Conservation (phyloP, 805 yeast genomes). For the Vanderwaltozyma polyspora region DNA sequence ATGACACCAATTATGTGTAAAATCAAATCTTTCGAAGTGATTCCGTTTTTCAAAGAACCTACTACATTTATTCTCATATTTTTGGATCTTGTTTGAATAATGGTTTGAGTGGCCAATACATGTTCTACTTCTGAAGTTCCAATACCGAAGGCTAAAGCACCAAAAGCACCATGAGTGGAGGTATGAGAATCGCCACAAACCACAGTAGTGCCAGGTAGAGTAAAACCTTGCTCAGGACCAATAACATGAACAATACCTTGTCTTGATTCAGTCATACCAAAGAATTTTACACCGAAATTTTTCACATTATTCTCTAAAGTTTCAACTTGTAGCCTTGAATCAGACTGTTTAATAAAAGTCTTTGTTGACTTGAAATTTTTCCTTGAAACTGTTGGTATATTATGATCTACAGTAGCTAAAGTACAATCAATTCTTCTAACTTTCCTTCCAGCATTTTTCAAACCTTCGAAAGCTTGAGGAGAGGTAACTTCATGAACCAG, state of each 20-base stretch:
- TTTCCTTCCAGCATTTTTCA: slow-evolving; percentile 71
- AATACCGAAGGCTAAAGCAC: slow-evolving; percentile 94
- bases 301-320: slow-evolving; percentile 89
- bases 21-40: slow-evolving; percentile 91
- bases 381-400: slow-evolving; percentile 92
- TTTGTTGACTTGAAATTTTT: slow-evolving; percentile 58
- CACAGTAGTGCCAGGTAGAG: slow-evolving; percentile 95
- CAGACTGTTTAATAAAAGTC: slow-evolving; percentile 79
- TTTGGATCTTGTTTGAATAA: slow-evolving; percentile 88
- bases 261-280: slow-evolving; percentile 88
- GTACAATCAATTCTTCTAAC: slow-evolving; percentile 92
- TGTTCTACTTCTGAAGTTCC: slow-evolving; percentile 99
- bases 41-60: slow-evolving; percentile 78
- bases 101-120: slow-evolving; percentile 93
- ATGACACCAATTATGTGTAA: slow-evolving; percentile 91
- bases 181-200: slow-evolving; percentile 99
- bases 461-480: slow-evolving; percentile 97
- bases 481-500: slow-evolving; percentile 97
- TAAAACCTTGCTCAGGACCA: slow-evolving; percentile 98
- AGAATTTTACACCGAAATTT: slow-evolving; percentile 79
- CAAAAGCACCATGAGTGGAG: slow-evolving; percentile 98
- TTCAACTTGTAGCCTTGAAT: slow-evolving; percentile 83
- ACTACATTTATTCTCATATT: slow-evolving; percentile 84
- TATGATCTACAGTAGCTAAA: slow-evolving; percentile 91
- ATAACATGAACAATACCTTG: slow-evolving; percentile 98